Evolutionary conservation across 768 basidiomycete genomes (phyloP), one percentile per base, ranked within the genome.

Genomic region (Suillus spraguei): DNA sequence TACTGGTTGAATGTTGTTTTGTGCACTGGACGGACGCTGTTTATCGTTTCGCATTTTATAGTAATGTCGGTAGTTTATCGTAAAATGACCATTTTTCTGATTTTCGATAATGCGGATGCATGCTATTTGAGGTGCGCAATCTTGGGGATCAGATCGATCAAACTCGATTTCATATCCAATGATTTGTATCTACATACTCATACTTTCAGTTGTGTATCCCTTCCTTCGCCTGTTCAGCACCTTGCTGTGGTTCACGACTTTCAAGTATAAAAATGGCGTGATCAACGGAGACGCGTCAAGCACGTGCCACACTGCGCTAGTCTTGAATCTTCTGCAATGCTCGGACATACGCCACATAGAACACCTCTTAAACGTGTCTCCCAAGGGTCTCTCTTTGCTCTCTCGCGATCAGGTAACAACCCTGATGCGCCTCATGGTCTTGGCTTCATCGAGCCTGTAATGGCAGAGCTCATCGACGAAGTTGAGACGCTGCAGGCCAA

Each of bases 301-400:
- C 63, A 61, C 60, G 63, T 64, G 52, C 22, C 22, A 49, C 47
- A 38, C 3, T 10, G 11, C 41, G 32, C 28, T 42, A 14, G 20
- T 60, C 50, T 47, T 35, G 36, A 13, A 22, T 10, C n/a, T n/a
- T 20, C 17, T 20, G 20, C n/a, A 11, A 42, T 70, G 69, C 63
- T 69, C 3, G 65, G 56, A 42, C 75, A 76, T 1, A 84, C 85
- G 9, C 84, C 87, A 8, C 90, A 87, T 61, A 84, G 90, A 46
- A 95, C 93, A 13, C 95, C 95, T 9, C 85, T 98, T 28, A 85
- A 90, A 49, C 91, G 95, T 61, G 87, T 96, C 64, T 97, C 95
- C 0, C 95, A 96, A 63, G 92, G 94, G 39, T 97, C 95, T 2
- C 86, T 98, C 16, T 90, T 92, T 62, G 87, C 89, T 20, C 83